Base-by-base conservation (phyloP, 805 yeast genomes). In the Kazachstania kunashirensis region DNA sequence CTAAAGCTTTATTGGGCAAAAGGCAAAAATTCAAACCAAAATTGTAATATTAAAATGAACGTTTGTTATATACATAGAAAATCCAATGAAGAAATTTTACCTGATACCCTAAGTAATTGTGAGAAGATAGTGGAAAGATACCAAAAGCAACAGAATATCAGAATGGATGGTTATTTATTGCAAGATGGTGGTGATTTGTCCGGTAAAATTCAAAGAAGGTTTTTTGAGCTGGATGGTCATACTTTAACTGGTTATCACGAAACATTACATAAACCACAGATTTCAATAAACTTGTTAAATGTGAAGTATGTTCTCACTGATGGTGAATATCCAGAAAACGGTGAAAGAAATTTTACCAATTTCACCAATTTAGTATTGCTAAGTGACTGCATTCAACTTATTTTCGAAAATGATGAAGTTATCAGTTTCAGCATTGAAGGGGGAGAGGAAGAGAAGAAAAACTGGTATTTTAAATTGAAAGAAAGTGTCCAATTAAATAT, bases 161-260 rank as follows among this genome's bases (percentile, higher is more conserved):
- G 35, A 2, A 62, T 62, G 48, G 79, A 80, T 50, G 96, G 96
- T 0, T 79, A 66, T 51, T 61, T 88, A 61, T 75, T 76, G 47
- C 97, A 88, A 61, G 84, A 79, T 49, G 96, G 96, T 16, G 97
- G 96, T 10, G 97, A 88, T 61, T 73, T 92, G 45, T 19, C 21
- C 12, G 62, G 67, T 21, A 40, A 48, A 21, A 31, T 40, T 4
- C 75, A 81, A 48, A 73, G 81, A 47, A 68, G 96, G 40, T 84
- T 59, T 61, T 85, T 79, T 63, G 75, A 71, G 45, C 65, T 88
- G 13, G 65, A 71, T 29, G 94, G 89, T 0, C 70, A 77, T 5
- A 73, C 77, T 26, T 63, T 88, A 46, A 67, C 78, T 36, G 95
- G 95, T 0, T 83, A 79, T 53, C 79, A 83, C 48, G 92, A 80